phyloP scores from a whole-genome alignment of 108 stramenopile species.

The Cyclotella baltica region DNA sequence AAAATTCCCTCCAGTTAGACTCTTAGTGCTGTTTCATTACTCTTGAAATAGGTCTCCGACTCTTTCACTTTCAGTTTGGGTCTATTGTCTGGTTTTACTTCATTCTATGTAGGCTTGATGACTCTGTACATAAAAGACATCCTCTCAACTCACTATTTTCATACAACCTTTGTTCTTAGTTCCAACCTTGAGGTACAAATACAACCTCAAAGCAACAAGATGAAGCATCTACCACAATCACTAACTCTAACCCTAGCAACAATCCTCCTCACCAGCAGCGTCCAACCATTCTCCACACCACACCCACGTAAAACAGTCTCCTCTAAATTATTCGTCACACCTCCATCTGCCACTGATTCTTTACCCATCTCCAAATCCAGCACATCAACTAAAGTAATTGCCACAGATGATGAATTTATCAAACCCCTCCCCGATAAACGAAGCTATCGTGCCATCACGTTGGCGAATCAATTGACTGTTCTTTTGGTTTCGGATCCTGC shows the following conservation, averaged over 20 bases:
- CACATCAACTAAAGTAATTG: slow-evolving; percentile 45
- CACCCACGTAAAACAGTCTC: not conserved
- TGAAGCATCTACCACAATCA: not conserved
- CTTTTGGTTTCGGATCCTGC: slow-evolving; percentile 67
- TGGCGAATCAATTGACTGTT: slow-evolving; percentile 74
- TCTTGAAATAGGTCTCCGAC: no score
- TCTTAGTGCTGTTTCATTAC: no score
- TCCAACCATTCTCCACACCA: slow-evolving; percentile 35
- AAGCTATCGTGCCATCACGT: slow-evolving; percentile 65
- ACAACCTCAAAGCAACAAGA: not conserved
- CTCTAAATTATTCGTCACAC: not conserved
- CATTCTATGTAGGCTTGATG: no score
- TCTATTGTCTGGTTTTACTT: no score
- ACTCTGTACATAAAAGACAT: no score
- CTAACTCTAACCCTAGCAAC: not conserved
- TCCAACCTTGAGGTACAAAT: not conserved
- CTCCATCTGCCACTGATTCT: not conserved
- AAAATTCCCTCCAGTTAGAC: no score
- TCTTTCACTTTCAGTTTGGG: no score
- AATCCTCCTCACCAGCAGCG: slow-evolving; percentile 14
- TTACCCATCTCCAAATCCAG: not conserved
- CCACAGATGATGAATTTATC: slow-evolving; percentile 66
- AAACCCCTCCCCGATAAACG: slow-evolving; percentile 77
- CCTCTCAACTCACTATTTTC: no score
- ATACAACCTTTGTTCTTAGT: not conserved